Percentiles rank a stretch among this genome's conserved stretches.
Conservation (phyloP, 2,329 filamentous ascomycete genomes). For the Tolypocladium nubicola region DNA sequence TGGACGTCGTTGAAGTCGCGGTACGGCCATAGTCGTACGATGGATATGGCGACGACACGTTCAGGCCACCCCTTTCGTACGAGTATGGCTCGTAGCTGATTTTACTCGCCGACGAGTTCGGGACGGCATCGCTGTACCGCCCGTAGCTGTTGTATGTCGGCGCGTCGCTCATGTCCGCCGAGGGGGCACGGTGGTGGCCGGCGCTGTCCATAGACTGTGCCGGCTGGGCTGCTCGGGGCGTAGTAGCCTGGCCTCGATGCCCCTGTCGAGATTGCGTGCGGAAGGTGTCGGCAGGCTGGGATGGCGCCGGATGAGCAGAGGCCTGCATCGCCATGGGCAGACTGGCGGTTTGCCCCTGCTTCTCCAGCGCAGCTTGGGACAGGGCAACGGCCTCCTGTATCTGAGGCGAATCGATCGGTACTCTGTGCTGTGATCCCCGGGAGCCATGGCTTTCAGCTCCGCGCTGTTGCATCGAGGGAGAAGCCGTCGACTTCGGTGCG, state of each 20-base stretch:
- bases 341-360: constrained; percentile 15
- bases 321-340: constrained; percentile 14
- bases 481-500: background rate
- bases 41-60: constrained; percentile 8
- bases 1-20: constrained; percentile 10
- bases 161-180: background rate
- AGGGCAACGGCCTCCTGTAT: constrained; percentile 1
- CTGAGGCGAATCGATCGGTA: background rate
- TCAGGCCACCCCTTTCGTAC: constrained; percentile 11
- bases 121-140: constrained; percentile 6
- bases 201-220: background rate
- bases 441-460: background rate
- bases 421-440: background rate
- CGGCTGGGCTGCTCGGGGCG: constrained; percentile 1
- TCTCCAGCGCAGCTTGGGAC: constrained; percentile 11
- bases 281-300: constrained; percentile 14
- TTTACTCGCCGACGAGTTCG: constrained; percentile 5
- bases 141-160: constrained; percentile 11
- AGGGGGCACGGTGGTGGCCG: background rate
- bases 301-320: constrained; percentile 18
- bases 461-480: background rate
- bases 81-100: constrained; percentile 21
- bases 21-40: constrained; percentile 17
- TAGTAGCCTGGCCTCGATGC: constrained; percentile 7
- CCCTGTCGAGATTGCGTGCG: constrained; percentile 22